These are phyloP conservation scores for Amorphotheca resinae DNA, from an alignment of 495 filamentous ascomycete species.

Conservation along the genomic window DNA sequence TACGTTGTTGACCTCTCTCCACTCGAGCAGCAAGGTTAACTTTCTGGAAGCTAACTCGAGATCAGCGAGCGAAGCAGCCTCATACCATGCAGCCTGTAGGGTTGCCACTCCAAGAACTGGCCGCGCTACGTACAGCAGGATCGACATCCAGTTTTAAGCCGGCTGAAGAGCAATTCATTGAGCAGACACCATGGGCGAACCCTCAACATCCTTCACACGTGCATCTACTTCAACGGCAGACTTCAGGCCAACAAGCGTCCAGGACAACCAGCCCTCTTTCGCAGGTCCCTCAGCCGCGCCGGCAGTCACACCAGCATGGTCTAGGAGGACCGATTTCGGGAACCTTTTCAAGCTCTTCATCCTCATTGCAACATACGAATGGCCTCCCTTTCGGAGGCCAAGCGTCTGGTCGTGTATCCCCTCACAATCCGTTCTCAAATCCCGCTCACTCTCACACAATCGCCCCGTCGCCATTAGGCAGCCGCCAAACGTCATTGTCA, in stretches of 20 bases:
- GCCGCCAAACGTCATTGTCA: conserved; percentile 19
- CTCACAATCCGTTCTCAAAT: conserved; percentile 18
- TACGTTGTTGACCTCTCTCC: conserved; percentile 38
- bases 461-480: conserved; percentile 17
- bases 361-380: conserved; percentile 15
- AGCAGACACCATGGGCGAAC: conserved; percentile 79
- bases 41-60: conserved; percentile 18
- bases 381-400: conserved; percentile 7
- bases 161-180: conserved; percentile 72
- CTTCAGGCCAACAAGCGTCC: conserved; percentile 14
- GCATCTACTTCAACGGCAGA: conserved; percentile 23
- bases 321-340: conserved; percentile 13
- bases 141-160: conserved; percentile 34
- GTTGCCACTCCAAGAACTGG: conserved; percentile 28
- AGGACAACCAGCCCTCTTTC: conserved; percentile 20
- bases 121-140: conserved; percentile 19
- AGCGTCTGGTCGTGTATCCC: conserved; percentile 14
- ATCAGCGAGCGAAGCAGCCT: conserved; percentile 24
- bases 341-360: conserved; percentile 17
- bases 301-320: conserved; percentile 16
- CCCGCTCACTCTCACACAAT: conserved; percentile 15
- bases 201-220: conserved; percentile 68
- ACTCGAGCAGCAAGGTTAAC: background rate
- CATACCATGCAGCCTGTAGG: conserved; percentile 3
- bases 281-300: conserved; percentile 11